A percentile compares a stretch with the other conserved stretches of the same genome.
These are phyloP conservation scores for Sordariomycetes sp. DNA, from an alignment of 2,329 filamentous ascomycete species.

Conservation along the genomic window DNA sequence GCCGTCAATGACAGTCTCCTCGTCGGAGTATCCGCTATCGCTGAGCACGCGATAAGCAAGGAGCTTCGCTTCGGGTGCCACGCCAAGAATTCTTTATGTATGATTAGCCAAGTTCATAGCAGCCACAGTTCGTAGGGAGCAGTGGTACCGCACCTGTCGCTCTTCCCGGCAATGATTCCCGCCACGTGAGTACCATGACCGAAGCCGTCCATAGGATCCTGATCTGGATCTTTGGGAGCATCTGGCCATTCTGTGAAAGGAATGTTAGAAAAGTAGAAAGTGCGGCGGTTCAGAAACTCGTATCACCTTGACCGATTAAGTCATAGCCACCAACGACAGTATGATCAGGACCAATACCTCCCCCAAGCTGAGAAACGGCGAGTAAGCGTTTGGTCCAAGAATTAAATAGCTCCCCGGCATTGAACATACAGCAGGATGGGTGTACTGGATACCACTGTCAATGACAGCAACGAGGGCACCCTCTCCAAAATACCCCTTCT, in stretches of 20 bases:
- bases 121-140: too few relatives aligned
- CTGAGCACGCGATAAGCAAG: slow-evolving; percentile 17
- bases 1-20: slow-evolving; percentile 21
- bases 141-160: slow-evolving; percentile 11
- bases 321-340: slow-evolving; percentile 15
- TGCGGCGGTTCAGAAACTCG: too few relatives aligned
- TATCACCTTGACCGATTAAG: slow-evolving; percentile 10
- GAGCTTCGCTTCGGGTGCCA: slow-evolving; percentile 17
- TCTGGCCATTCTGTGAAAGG: too few relatives aligned
- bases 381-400: background rate
- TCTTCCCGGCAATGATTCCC: slow-evolving; percentile 19
- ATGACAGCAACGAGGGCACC: slow-evolving; percentile 15
- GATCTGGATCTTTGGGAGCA: slow-evolving; percentile 11
- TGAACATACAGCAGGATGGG: slow-evolving; percentile 9
- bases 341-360: slow-evolving; percentile 13
- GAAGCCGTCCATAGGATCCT: slow-evolving; percentile 14
- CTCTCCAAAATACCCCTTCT: slow-evolving; percentile 11
- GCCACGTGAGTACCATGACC: slow-evolving; percentile 20
- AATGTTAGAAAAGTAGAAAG: too few relatives aligned
- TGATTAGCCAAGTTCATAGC: too few relatives aligned
- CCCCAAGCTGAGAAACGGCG: slow-evolving; percentile 11
- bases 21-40: slow-evolving; percentile 9
- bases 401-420: background rate
- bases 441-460: slow-evolving; percentile 15
- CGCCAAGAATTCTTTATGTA: too few relatives aligned